Evolutionary conservation across 2,329 filamentous ascomycete species (phyloP).

Genomic region (Cladosporium sp.): DNA sequence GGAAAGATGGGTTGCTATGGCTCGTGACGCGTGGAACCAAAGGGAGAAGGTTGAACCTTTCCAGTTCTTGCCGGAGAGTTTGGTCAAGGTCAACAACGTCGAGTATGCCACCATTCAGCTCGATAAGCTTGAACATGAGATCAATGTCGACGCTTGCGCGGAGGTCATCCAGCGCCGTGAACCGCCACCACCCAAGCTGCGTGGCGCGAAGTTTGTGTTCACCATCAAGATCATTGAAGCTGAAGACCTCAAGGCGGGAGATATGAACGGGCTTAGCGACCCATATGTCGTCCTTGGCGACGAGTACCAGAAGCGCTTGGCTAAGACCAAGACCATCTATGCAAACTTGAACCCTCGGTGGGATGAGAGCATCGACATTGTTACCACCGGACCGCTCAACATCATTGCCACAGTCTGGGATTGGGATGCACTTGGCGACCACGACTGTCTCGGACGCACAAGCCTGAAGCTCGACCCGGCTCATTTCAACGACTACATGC

Average conservation of each 20-base stretch:
- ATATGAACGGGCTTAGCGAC: conserved; percentile 90
- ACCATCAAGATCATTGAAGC: conserved; percentile 98
- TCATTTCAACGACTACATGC: conserved; percentile 94
- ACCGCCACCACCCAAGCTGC: conserved; percentile 67
- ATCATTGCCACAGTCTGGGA: conserved; percentile 98
- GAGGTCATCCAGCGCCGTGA: conserved; percentile 74
- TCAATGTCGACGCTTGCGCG: conserved; percentile 90
- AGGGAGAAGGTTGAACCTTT: conserved; percentile 96
- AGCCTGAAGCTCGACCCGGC: conserved; percentile 97
- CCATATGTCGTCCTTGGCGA: conserved; percentile 96
- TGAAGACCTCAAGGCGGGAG: conserved; percentile 97
- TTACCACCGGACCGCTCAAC: conserved; percentile 86
- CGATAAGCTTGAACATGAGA: conserved; percentile 82
- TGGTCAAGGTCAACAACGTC: conserved; percentile 97
- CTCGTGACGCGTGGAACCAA: conserved; percentile 87
- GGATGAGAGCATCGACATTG: conserved; percentile 97
- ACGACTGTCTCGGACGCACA: conserved; percentile 96
- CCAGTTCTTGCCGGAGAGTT: conserved; percentile 92
- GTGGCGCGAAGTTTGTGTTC: conserved; percentile 86
- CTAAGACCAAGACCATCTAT: conserved; percentile 91
- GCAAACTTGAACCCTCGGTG: conserved; percentile 89
- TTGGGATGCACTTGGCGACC: conserved; percentile 94
- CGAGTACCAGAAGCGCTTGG: conserved; percentile 94
- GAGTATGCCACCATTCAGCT: conserved; percentile 92
- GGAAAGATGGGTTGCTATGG: conserved; percentile 89